Evolutionary conservation across 352 stramenopile genomes (phyloP), one percentile per base, ranked within the genome.

Genomic region (Globisporangium emineosum): DNA sequence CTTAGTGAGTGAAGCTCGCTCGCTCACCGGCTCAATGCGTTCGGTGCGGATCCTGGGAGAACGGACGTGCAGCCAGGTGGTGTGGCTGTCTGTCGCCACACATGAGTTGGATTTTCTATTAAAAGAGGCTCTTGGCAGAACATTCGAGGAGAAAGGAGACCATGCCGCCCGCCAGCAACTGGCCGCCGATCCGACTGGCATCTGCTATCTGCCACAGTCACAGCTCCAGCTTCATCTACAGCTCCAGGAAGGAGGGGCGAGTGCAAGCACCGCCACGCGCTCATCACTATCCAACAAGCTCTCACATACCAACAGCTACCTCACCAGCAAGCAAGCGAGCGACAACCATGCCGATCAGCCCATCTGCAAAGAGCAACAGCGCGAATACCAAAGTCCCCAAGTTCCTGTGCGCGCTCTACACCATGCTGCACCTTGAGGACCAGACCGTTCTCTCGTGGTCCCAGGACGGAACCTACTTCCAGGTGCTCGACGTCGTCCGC

Each of bases 351-450:
- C 1, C 32, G 30, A 27, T 21, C 56, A 52, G 30, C 3, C 23
- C 40, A 21, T 23, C 13, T 19, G 19, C 9, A 19, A 25, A 49
- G 15, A 10, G 13, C 35, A 52, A 27, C 40, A 42, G 27, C 42
- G 17, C 21, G 51, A 40, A 2, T 8, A 27, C 13, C 1, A 57
- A 64, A 45, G 83, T 91, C 27, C 86, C 86, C 56, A 91, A 92
- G 69, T 94, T 94, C 67, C 69, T 94, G 8, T 73, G 78, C 23
- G 83, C 72, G 27, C 78, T 94, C n/a, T 93, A 91, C 70, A 71
- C 89, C 33, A 92, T 94, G 35, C 75, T 94, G 43, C 72, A 89
- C 42, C 67, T 66, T 13, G 87, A 96, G 64, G 85, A 94, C 67
- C 73, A 73, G 35, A 58, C 57, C 9, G 86, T 96, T 65, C 72